phyloP scores from a whole-genome alignment of 352 stramenopile genomes.

The Phytophthora boehmeriae region DNA sequence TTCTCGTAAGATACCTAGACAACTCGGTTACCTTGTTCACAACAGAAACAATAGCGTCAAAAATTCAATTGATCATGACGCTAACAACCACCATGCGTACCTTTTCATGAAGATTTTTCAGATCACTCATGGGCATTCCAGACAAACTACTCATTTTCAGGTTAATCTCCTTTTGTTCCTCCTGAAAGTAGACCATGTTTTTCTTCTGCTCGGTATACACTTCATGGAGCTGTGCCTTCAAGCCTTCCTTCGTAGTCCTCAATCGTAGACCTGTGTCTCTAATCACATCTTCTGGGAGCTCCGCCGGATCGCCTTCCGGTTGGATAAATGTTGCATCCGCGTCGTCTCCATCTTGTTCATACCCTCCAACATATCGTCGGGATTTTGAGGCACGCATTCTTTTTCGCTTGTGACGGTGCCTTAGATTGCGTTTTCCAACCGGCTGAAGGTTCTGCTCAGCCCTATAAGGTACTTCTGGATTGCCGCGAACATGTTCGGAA shows the following conservation, averaged over 20 bases:
- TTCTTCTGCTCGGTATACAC: slow-evolving; percentile 30
- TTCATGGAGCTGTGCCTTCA: slow-evolving; percentile 51
- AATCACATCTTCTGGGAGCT: slow-evolving; percentile 78
- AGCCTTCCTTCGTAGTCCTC: slow-evolving; percentile 29
- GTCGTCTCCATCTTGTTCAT: slow-evolving; percentile 60
- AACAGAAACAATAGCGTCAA: slow-evolving; percentile 1
- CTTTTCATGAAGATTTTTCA: slow-evolving; percentile 37
- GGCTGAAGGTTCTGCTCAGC: background rate
- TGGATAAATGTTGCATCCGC: slow-evolving; percentile 81
- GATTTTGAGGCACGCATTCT: slow-evolving; percentile 33
- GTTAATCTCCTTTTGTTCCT: slow-evolving; percentile 27
- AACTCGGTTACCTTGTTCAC: slow-evolving; percentile 43
- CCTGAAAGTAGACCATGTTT: slow-evolving; percentile 40
- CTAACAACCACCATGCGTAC: slow-evolving; percentile 19
- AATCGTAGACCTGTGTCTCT: slow-evolving; percentile 58
- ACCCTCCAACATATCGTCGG: slow-evolving; percentile 72
- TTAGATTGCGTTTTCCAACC: background rate
- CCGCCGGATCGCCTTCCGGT: slow-evolving; percentile 75
- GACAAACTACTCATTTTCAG: slow-evolving; percentile 26
- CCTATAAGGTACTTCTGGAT: background rate
- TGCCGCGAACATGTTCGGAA: background rate
- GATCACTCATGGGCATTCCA: slow-evolving; percentile 27
- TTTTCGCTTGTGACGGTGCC: slow-evolving; percentile 3
- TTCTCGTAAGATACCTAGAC: slow-evolving; percentile 48
- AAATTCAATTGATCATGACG: slow-evolving; percentile 6